Evolutionary conservation across 179 eudicot species (phyloP).

Genomic region (Spergularia azorica): DNA sequence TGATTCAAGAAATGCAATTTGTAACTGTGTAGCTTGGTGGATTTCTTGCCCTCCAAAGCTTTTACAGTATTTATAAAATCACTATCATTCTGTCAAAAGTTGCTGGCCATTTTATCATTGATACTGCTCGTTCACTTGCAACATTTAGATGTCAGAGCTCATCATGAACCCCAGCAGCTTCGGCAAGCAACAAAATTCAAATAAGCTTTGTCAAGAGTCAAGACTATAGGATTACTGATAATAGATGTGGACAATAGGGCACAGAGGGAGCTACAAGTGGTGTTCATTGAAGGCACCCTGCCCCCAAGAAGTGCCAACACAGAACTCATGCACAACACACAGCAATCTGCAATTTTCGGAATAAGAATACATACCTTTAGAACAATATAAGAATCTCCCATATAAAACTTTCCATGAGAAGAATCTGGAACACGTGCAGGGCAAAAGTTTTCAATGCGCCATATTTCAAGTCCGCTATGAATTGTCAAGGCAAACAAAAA

Average conservation of each 20-base stretch:
- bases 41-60: too few relatives aligned
- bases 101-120: too few relatives aligned
- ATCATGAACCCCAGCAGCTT: background rate
- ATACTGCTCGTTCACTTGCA: too few relatives aligned
- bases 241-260: background rate
- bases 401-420: conserved; percentile 80
- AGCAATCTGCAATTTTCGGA: background rate
- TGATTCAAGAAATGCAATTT: too few relatives aligned
- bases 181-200: too few relatives aligned
- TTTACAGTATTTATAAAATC: too few relatives aligned
- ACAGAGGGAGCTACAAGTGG: background rate
- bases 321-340: background rate
- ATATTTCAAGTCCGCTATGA: conserved; percentile 84
- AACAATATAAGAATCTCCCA: conserved; percentile 81
- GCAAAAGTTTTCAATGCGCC: conserved; percentile 87
- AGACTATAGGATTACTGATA: too few relatives aligned
- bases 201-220: too few relatives aligned
- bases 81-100: too few relatives aligned
- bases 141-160: background rate
- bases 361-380: conserved; percentile 57
- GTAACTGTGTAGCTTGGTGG: too few relatives aligned
- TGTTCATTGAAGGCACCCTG: background rate
- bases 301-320: background rate
- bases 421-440: conserved; percentile 69
- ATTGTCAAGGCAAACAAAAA: conserved; percentile 53